Percentiles rank a stretch among this genome's conserved stretches.
These are phyloP conservation scores for Telopea speciosissima DNA, from an alignment of 177 flowering plant genomes.

Conservation along the genomic window DNA sequence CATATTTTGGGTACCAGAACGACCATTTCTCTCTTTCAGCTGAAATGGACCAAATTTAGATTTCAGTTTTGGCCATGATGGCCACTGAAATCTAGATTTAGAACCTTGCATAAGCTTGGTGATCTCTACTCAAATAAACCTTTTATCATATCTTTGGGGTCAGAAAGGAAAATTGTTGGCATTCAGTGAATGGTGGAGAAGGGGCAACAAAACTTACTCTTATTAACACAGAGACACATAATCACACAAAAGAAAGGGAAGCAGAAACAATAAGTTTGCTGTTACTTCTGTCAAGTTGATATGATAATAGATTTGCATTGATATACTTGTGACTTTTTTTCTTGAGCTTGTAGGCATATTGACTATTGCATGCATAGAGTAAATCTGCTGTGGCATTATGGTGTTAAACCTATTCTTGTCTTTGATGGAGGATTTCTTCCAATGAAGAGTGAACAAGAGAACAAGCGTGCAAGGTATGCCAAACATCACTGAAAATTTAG, in stretches of 20 bases:
- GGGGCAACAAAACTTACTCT: too few relatives aligned
- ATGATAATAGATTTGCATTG: background rate
- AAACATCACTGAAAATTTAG: background rate
- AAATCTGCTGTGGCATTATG: constrained; percentile 77
- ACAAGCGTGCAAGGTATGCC: constrained; percentile 74
- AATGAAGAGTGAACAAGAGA: constrained; percentile 93
- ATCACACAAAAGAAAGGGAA: background rate
- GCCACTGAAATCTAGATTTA: too few relatives aligned
- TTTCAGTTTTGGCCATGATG: too few relatives aligned
- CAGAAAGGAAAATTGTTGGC: too few relatives aligned
- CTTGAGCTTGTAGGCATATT: constrained; percentile 56
- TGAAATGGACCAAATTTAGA: too few relatives aligned
- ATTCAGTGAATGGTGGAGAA: too few relatives aligned
- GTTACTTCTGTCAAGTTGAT: background rate
- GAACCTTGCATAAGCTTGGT: too few relatives aligned
- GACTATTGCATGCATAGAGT: constrained; percentile 97
- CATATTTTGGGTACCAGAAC: too few relatives aligned
- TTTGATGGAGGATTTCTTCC: constrained; percentile 96
- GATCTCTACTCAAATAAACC: too few relatives aligned
- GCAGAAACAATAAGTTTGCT: background rate
- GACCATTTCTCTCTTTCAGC: too few relatives aligned
- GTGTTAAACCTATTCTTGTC: constrained; percentile 84
- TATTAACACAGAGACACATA: too few relatives aligned
- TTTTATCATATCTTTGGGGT: too few relatives aligned
- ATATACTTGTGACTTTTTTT: background rate